Evolutionary conservation across 2,329 filamentous ascomycete species (phyloP).

Genomic region (Pseudopithomyces chartarum): DNA sequence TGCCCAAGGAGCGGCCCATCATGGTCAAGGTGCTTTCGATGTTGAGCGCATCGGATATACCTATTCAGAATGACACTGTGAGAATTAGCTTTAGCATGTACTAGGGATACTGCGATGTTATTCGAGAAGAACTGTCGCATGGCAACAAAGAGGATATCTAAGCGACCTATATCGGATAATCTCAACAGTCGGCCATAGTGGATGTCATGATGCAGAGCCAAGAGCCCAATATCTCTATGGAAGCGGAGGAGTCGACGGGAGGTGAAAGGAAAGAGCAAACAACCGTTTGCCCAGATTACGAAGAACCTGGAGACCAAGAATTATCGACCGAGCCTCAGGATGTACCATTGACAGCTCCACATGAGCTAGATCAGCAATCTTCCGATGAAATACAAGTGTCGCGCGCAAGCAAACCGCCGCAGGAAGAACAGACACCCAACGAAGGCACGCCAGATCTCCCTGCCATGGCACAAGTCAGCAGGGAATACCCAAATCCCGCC

Average conservation of each 20-base stretch:
- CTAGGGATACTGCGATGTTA: neutral
- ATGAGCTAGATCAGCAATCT: slow-evolving; percentile 11
- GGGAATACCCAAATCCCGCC: neutral
- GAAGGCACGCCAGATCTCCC: neutral
- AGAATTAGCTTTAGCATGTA: neutral
- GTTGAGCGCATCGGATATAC: neutral
- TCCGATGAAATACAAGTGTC: neutral
- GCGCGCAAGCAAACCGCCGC: neutral
- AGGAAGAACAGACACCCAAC: neutral
- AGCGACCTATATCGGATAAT: slow-evolving; percentile 2
- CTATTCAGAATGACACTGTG: too few relatives aligned
- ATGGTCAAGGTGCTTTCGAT: neutral
- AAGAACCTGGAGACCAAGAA: slow-evolving; percentile 9
- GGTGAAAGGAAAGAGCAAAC: slow-evolving; percentile 27
- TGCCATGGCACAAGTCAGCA: neutral
- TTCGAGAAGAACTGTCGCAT: neutral
- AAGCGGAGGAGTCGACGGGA: slow-evolving; percentile 27
- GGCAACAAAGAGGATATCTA: neutral
- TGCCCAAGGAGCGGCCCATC: neutral
- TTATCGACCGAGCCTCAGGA: slow-evolving; percentile 5
- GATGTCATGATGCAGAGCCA: slow-evolving; percentile 13
- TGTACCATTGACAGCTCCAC: neutral
- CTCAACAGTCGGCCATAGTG: slow-evolving; percentile 21
- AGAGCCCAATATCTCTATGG: slow-evolving; percentile 17
- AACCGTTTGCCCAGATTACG: slow-evolving; percentile 21